These are phyloP conservation scores for Ampelocalamus luodianensis DNA, from an alignment of 176 grass and related monocot genomes.

Conservation along the genomic window DNA sequence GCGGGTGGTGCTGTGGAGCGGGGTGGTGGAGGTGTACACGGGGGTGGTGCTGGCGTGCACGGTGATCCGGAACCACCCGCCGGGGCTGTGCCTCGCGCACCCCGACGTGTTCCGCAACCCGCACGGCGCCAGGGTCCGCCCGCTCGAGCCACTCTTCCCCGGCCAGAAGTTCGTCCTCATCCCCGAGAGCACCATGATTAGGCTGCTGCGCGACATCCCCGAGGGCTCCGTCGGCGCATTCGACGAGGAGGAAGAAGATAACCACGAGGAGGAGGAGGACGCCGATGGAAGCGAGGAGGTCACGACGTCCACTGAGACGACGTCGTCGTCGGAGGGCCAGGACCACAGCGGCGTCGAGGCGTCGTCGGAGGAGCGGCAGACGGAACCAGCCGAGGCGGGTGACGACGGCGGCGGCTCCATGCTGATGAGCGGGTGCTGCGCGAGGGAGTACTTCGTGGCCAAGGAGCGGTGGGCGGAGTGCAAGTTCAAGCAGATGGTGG, in stretches of 20 bases:
- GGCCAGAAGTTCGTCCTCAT: slow-evolving; percentile 68
- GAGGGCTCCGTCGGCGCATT: slow-evolving; percentile 36
- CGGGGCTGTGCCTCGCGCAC: slow-evolving; percentile 57
- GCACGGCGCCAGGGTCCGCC: slow-evolving; percentile 45
- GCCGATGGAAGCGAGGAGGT: background rate
- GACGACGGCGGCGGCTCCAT: background rate
- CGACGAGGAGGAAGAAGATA: background rate
- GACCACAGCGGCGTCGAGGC: background rate
- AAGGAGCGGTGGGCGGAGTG: slow-evolving; percentile 43
- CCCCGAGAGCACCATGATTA: slow-evolving; percentile 39
- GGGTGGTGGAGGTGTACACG: slow-evolving; percentile 58
- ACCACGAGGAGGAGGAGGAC: too few relatives aligned
- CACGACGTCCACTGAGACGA: background rate
- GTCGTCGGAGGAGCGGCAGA: background rate
- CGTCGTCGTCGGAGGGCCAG: background rate
- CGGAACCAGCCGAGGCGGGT: background rate
- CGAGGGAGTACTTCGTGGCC: slow-evolving; percentile 38
- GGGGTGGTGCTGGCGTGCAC: slow-evolving; percentile 51
- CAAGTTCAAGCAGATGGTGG: slow-evolving; percentile 36
- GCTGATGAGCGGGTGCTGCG: slow-evolving; percentile 7
- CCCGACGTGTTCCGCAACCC: slow-evolving; percentile 68
- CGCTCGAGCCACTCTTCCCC: slow-evolving; percentile 51
- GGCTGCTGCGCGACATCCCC: slow-evolving; percentile 45
- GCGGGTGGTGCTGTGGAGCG: slow-evolving; percentile 56
- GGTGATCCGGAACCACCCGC: slow-evolving; percentile 62